phyloP scores from a whole-genome alignment of 371 early-diverging fungal genomes.

The Mortierella sp. region DNA sequence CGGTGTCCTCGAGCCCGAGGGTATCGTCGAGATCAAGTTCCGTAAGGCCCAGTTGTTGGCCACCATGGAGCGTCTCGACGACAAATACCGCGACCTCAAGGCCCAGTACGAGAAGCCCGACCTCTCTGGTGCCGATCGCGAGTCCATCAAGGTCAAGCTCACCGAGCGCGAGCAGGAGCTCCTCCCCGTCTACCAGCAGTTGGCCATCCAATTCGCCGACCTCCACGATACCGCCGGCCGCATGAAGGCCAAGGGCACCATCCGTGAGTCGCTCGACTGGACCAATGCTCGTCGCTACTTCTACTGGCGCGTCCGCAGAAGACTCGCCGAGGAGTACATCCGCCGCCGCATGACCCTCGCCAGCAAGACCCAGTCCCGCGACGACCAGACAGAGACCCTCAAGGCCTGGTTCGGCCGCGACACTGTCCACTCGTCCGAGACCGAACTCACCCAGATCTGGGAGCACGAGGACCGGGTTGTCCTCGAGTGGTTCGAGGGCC shows the following conservation, averaged over 20 bases:
- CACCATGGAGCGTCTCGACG: conserved; percentile 94
- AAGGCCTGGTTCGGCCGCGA: conserved; percentile 72
- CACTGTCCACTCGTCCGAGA: conserved; percentile 47
- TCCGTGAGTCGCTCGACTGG: conserved; percentile 89
- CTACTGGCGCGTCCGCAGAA: conserved; percentile 92
- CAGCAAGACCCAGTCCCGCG: conserved; percentile 61
- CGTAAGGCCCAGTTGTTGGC: conserved; percentile 92
- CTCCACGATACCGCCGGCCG: conserved; percentile 97
- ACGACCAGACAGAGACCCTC: conserved; percentile 62
- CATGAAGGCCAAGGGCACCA: conserved; percentile 95
- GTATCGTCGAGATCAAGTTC: conserved; percentile 99
- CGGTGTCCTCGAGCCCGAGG: conserved; percentile 98
- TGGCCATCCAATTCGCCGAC: conserved; percentile 97
- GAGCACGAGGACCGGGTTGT: conserved; percentile 70
- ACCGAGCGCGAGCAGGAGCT: conserved; percentile 89
- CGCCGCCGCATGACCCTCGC: conserved; percentile 68
- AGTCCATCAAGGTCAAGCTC: conserved; percentile 76
- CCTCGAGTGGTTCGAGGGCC: conserved; percentile 76
- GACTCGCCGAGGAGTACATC: conserved; percentile 82
- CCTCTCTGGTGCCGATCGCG: conserved; percentile 63
- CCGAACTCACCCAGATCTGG: conserved; percentile 57
- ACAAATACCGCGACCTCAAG: conserved; percentile 82
- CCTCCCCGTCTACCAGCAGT: conserved; percentile 92
- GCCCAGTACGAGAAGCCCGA: conserved; percentile 66
- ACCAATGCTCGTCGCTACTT: conserved; percentile 87